Base-by-base conservation (phyloP, 1,284 basidiomycete species). In the Prillingera fragicola region DNA sequence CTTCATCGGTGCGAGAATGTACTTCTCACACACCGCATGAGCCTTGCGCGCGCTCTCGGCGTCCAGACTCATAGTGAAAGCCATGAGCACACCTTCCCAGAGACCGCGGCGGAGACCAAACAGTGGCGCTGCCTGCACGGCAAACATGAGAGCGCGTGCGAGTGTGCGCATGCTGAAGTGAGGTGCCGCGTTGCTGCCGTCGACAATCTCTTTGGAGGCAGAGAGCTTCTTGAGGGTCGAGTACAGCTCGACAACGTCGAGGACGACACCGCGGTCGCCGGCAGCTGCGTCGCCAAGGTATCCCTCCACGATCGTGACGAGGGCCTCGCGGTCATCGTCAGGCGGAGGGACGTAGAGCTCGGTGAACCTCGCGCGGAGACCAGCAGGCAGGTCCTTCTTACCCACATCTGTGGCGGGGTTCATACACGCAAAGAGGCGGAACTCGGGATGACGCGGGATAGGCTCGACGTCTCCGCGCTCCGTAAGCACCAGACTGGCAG, bases 331-430 rank as follows among this genome's bases (percentile, higher is more conserved):
- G 68, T 98, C 90, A 21, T 85, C 78, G 59, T 98, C 95, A 1
- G 95, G 94, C 12, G 94, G 81, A 12, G 86, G 82, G 4, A 97
- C 92, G 62, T 94, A 92, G 39, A 98, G 80, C 70, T 98, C 95
- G 2, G 91, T 97, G 74, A 98, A 98, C 24, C 87, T 82, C 7
- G 85, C 82, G 26, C 94, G 83, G 35, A 98, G 84, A 56, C 85
- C 85, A 1, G 86, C 82, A 9, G 90, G 88, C 1, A 99, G 81
- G 60, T 97, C 94, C 62, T 91, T 94, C 76, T 98, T 99, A 42
- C 95, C 95, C 17, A 97, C 88, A 56, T 99, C 95, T 3, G 94
- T 98, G 0, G 95, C 95, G 2, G 95, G 95, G 64, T 99, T 99
- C 95, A 99, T 99, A 67, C 95, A 99, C 2, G 91, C 92, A 62